These are phyloP conservation scores for Tripterygium wilfordii DNA, from an alignment of 177 flowering plant species.

Conservation along the genomic window DNA sequence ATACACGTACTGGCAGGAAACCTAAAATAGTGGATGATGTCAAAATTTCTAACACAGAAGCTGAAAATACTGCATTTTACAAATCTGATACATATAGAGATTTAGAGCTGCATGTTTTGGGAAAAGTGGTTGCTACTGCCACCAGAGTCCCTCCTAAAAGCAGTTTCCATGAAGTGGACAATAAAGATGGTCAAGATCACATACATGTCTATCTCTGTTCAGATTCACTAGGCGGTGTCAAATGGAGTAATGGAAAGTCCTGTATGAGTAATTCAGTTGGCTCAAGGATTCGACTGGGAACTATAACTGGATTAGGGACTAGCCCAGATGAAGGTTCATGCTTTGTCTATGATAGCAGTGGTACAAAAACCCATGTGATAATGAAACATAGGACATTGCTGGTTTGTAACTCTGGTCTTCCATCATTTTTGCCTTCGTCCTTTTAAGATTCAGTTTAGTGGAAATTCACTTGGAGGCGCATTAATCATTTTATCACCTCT, in stretches of 20 bases:
- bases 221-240: conserved; percentile 3
- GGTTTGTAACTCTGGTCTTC: conserved; percentile 45
- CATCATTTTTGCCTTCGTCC: conserved; percentile 4
- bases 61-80: conserved; percentile 2
- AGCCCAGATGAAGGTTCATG: conserved; percentile 77
- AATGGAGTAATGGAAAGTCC: conserved; percentile 8
- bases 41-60: conserved; percentile 13
- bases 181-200: conserved; percentile 53
- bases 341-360: conserved; percentile 51
- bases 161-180: conserved; percentile 18
- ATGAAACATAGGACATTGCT: conserved; percentile 82
- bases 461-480: too few species aligned
- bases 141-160: conserved; percentile 66
- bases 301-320: conserved; percentile 67
- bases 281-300: conserved; percentile 51
- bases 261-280: conserved; percentile 18
- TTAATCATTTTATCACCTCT: too few species aligned
- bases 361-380: conserved; percentile 73
- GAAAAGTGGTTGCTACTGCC: conserved; percentile 72
- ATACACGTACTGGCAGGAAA: conserved; percentile 11
- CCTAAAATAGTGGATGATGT: conserved; percentile 15
- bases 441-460: conserved; percentile 1
- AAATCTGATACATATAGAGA: conserved; percentile 66
- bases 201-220: conserved; percentile 69
- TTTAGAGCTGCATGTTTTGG: conserved; percentile 69